Percentiles rank a stretch among this genome's conserved stretches.
These are phyloP conservation scores for Diospyros kaki DNA, from an alignment of 148 eudicot species.

Conservation along the genomic window DNA sequence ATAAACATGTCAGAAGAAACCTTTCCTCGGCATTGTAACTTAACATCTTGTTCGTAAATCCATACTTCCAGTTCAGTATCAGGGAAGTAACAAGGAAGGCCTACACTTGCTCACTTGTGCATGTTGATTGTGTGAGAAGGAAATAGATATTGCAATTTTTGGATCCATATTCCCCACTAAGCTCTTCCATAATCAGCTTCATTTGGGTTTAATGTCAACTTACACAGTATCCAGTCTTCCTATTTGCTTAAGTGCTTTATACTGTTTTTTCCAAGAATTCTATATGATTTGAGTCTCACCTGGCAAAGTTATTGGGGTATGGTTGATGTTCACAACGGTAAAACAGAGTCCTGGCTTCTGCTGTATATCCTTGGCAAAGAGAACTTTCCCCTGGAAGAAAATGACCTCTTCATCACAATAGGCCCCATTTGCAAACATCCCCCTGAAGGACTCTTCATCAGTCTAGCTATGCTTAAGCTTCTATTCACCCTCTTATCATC, in stretches of 20 bases:
- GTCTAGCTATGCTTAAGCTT: slow-evolving; percentile 23
- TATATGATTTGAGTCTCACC: no score
- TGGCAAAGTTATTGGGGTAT: no score
- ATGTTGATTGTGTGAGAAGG: no score
- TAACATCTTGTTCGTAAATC: background rate
- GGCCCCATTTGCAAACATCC: slow-evolving; percentile 43
- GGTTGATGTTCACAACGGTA: slow-evolving; percentile 25
- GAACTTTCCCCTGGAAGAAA: slow-evolving; percentile 43
- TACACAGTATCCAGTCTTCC: background rate
- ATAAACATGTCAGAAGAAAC: background rate
- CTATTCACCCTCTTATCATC: slow-evolving; percentile 10
- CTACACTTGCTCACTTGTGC: background rate
- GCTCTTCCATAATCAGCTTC: background rate
- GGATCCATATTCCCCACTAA: no score
- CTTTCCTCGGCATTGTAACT: background rate
- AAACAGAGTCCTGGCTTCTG: slow-evolving; percentile 42
- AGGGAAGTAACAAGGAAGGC: background rate
- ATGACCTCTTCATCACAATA: slow-evolving; percentile 50
- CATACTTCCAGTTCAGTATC: background rate
- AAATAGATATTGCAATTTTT: no score
- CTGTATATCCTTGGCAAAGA: slow-evolving; percentile 32
- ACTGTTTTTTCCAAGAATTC: no score
- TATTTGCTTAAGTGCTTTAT: no score
- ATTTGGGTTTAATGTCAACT: background rate
- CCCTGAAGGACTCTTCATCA: slow-evolving; percentile 34